Conservation (phyloP, 371 early-diverging fungal genomes). For the Fennellomyces sp. region DNA sequence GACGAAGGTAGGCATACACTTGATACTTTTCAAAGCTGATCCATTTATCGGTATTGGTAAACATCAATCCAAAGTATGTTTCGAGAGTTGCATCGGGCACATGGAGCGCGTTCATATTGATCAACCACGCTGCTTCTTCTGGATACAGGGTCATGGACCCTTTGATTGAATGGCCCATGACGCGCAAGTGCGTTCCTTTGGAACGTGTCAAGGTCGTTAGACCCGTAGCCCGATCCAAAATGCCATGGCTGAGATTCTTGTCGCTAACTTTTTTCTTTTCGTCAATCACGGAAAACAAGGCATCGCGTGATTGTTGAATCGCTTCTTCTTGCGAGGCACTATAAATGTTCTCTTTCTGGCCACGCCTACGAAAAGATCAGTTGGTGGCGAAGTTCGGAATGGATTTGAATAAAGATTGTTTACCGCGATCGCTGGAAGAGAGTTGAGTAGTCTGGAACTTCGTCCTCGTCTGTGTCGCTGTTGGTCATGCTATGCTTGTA, state of each 20-base stretch:
- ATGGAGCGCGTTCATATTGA: conserved; percentile 44
- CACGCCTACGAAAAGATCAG: conserved; percentile 11
- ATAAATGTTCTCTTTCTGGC: conserved; percentile 4
- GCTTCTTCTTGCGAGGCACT: conserved; percentile 7
- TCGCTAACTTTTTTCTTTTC: conserved; percentile 3
- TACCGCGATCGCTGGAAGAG: conserved; percentile 1
- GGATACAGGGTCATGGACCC: conserved; percentile 43
- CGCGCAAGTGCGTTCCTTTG: conserved; percentile 12
- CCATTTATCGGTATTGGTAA: conserved; percentile 26
- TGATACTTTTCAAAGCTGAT: conserved; percentile 42
- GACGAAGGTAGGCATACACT: conserved; percentile 55
- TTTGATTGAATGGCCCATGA: conserved; percentile 20
- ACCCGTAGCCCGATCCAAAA: conserved; percentile 2
- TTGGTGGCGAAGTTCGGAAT: neutral
- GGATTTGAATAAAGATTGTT: neutral
- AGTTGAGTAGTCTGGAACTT: conserved; percentile 21
- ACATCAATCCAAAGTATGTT: conserved; percentile 28
- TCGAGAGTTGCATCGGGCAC: conserved; percentile 20
- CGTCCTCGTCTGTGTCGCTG: conserved; percentile 31
- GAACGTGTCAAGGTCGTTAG: conserved; percentile 2
- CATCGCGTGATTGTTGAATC: conserved; percentile 19
- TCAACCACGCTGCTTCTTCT: conserved; percentile 59
- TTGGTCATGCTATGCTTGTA: conserved; percentile 4
- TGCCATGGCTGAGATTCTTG: conserved; percentile 11
- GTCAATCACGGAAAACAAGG: conserved; percentile 20